Conservation (phyloP, 345 rosid genomes). For the Salix purpurea region DNA sequence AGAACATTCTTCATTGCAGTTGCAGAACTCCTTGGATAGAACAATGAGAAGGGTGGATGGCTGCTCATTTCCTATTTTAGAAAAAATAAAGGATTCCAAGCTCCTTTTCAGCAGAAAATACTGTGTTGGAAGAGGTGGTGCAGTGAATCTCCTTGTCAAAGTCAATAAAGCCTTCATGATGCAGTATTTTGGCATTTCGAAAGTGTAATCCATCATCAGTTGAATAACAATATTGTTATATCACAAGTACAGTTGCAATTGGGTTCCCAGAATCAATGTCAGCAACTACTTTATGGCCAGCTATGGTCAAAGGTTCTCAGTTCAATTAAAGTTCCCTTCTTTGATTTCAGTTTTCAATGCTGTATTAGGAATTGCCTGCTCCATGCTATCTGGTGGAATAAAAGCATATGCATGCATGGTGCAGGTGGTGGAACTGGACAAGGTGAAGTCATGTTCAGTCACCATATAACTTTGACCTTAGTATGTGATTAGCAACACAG, state of each 20-base stretch:
- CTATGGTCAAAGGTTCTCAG: background rate
- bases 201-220: background rate
- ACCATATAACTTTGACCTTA: background rate
- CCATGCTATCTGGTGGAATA: background rate
- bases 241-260: background rate
- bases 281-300: background rate
- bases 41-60: constrained; percentile 86
- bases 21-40: constrained; percentile 84
- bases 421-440: background rate
- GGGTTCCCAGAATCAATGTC: background rate
- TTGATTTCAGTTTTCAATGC: background rate
- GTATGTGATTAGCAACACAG: too few relatives aligned
- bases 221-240: background rate
- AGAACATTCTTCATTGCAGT: constrained; percentile 77
- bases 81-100: constrained; percentile 46
- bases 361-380: background rate
- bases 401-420: too few relatives aligned
- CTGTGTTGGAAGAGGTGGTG: background rate
- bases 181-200: background rate
- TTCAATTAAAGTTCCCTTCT: background rate
- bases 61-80: constrained; percentile 64
- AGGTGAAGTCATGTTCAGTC: background rate
- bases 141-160: background rate
- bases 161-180: background rate
- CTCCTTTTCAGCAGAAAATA: background rate